Percentiles rank a stretch among this genome's conserved stretches.
Conservation (phyloP, 176 grass and related monocot genomes). For the Carex myosuroides region DNA sequence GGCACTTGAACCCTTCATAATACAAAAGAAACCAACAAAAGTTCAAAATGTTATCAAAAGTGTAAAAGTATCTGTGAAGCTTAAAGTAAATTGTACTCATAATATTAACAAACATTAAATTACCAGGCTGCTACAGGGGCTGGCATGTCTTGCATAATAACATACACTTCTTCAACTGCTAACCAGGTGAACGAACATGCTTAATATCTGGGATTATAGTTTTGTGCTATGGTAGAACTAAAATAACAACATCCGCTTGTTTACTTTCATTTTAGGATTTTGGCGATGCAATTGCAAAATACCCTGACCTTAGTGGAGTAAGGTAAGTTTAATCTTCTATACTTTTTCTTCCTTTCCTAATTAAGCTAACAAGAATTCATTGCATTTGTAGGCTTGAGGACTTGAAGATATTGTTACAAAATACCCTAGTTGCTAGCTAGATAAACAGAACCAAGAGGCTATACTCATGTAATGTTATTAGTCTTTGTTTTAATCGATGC, state of each 20-base stretch:
- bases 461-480: slow-evolving; percentile 19
- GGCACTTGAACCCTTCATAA: too few species aligned
- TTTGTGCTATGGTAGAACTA: not conserved
- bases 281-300: slow-evolving; percentile 78
- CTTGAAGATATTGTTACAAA: slow-evolving; percentile 69
- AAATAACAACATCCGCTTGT: not conserved
- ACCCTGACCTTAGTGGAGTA: slow-evolving; percentile 72
- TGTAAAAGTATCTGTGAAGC: not conserved
- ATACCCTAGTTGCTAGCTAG: slow-evolving; percentile 51
- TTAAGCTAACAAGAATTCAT: slow-evolving; percentile 2
- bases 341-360: not conserved
- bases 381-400: slow-evolving; percentile 67
- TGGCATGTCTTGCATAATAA: slow-evolving; percentile 91
- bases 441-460: slow-evolving; percentile 22
- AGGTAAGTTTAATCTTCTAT: slow-evolving; percentile 35
- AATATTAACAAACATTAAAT: slow-evolving; percentile 8
- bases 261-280: slow-evolving; percentile 57
- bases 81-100: not conserved
- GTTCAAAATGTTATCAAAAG: not conserved
- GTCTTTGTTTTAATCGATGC: not conserved
- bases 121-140: slow-evolving; percentile 80
- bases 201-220: slow-evolving; percentile 5
- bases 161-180: slow-evolving; percentile 84
- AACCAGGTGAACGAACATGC: slow-evolving; percentile 53
- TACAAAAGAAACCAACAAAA: not conserved